Evolutionary conservation across 2,329 filamentous ascomycete species (phyloP), one percentile per base, ranked within the genome.

Genomic region (Neofusicoccum ribis): DNA sequence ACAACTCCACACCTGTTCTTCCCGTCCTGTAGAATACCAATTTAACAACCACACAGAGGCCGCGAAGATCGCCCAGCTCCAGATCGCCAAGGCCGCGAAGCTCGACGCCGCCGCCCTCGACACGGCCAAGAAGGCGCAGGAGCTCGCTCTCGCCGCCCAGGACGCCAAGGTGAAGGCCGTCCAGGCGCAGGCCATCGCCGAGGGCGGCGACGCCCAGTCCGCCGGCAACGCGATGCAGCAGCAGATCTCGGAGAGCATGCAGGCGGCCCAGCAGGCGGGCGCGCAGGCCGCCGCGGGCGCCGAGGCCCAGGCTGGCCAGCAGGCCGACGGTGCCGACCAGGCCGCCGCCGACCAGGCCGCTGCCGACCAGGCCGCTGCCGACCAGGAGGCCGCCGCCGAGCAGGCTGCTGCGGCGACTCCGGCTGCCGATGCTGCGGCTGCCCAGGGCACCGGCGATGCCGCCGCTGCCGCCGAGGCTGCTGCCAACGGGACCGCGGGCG

Each of bases 81-180:
- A 60, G 31, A 41, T 60, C 15, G 43, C 15, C 41, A 60, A 60
- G 12, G 41, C 56, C 41, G 56, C 27, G 15, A 36, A 47, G 31
- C 56, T 60, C 31, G 56, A 60, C 27, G 56, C 56, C 56, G 41
- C 43, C 15, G 56, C 56, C 41, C n/a, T 60, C 31, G 56, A 47
- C 31, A 47, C 56, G 27, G 56, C 56, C 41, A 47, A 60, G 56
- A 60, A 60, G 43, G 56, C 56, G 15, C 27, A 37, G 31, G 43
- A 60, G 27, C 34, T 60, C 15, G 56, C 56, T n/a, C 27, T 23
- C 7, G 56, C 56, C 23, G 56, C 56, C 3, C 56, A 60, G 56
- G 43, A 47, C 11, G 56, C 56, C 41, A 60, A 47, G 23, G 27
- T 60, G 41, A 60, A 60, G 56, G 56, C 56, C 43, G n/a, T 37